phyloP scores from a whole-genome alignment of 352 stramenopile species.

The Thraustochytrium striatum region DNA sequence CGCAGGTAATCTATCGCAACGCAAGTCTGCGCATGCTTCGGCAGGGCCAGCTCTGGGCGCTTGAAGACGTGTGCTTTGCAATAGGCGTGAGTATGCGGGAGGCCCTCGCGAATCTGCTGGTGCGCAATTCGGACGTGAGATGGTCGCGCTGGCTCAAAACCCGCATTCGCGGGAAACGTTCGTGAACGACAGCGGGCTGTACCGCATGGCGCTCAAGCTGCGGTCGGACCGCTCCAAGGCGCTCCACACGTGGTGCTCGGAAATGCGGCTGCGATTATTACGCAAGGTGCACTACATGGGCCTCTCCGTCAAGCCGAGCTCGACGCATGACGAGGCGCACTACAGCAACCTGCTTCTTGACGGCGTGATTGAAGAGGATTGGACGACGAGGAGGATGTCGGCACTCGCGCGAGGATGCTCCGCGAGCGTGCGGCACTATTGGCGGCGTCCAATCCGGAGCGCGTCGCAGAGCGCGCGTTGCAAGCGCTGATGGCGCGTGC shows the following conservation, averaged over 20 bases:
- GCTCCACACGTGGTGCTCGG: slow-evolving; percentile 24
- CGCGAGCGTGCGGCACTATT: background rate
- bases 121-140: background rate
- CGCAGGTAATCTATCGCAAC: too few species aligned
- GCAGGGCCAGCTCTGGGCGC: background rate
- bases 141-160: background rate
- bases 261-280: too few species aligned
- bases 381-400: too few species aligned
- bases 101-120: background rate
- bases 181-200: slow-evolving; percentile 32
- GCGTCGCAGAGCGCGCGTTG: background rate
- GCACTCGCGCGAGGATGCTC: too few species aligned
- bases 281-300: too few species aligned
- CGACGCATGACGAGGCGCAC: too few species aligned
- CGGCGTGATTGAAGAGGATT: too few species aligned
- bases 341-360: too few species aligned
- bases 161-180: background rate
- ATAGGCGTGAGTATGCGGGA: background rate
- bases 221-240: background rate
- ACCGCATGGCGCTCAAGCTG: background rate
- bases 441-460: slow-evolving; percentile 5
- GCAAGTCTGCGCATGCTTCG: too few species aligned
- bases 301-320: too few species aligned
- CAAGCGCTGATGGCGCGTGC: background rate
- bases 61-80: background rate